Evolutionary conservation across 257 asterid genomes (phyloP), one percentile per base, ranked within the genome.

Genomic region (Nicotiana noctiflora): DNA sequence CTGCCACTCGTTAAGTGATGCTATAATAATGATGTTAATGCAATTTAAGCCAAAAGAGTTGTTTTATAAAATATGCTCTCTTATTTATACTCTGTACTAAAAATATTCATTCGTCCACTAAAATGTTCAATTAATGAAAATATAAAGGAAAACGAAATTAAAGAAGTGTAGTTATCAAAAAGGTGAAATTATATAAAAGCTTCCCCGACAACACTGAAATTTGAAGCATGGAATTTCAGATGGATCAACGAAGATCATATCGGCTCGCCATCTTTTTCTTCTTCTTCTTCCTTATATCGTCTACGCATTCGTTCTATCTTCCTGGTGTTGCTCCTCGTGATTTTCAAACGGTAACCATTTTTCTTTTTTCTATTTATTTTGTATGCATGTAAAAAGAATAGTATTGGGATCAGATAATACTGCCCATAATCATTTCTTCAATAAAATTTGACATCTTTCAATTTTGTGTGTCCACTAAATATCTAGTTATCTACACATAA

Each of bases 301-400:
- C 89, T 11, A 93, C 90, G 19, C 78, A 85, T 85, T 83, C 93
- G 63, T 94, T 94, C 87, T 91, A 92, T 78, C 92, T 94, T 40
- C 93, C 98, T 77, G 92, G 97, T 77, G 97, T 92, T 53, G 94
- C 95, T 56, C 97, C 98, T 85, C 95, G 91, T 25, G 92, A 91
- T 89, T 94, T 92, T 76, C 88, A 40, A 59, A 80, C 89, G 64
- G 98, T 94, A 89, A 14, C 8, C 1, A 0, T 40, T 76, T 2
- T 34, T 34, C 17, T 15, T 19, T 23, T 31, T 40, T 31, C 52
- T 8, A 2, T 14, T 31, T 4, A 57, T 25, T 2, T 56, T 7
- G 17, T 76, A 8, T 76, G 27, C 15, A 63, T 5, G 14, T 5
- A 68, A 6, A 68, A 11, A 1, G 0, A 68, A 19, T 68, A 55